Evolutionary conservation across 2,329 filamentous ascomycete genomes (phyloP), one percentile per base, ranked within the genome.

Genomic region (Phialophora chinensis): DNA sequence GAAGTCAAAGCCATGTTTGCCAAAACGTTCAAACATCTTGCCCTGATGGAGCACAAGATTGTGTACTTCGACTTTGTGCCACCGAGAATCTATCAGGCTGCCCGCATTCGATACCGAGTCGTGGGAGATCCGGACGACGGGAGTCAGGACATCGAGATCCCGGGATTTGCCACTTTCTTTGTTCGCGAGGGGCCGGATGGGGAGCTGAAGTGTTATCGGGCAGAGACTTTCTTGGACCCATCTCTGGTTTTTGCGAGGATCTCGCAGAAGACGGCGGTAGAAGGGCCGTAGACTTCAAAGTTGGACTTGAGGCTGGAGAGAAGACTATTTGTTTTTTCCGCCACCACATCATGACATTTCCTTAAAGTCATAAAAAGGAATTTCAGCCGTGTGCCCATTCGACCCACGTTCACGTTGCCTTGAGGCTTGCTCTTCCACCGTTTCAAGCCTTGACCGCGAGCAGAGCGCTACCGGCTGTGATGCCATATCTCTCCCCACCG

Each of bases 51-150:
- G 31, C 68, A 69, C 38, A 53, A 69, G 29, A 66, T 69, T 33
- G 52, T 57, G 29, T 67, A 69, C 52, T 69, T 69, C 47, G 68
- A 69, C 44, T 66, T 65, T 33, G 65, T 67, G 25, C 17, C 60
- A 14, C 65, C 65, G 17, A 61, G 58, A 29, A 67, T 69, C 29
- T 69, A 69, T 59, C 68, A 69, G 58, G 68, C 68, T 25, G 63
- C 66, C 20, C 60, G 49, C n/a, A 68, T 68, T 38, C 56, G 59
- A 17, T 70, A 70, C 44, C 56, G 66, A 12, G 66, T 70, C 44
- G 66, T 66, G 47, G 68, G 65, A 27, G 20, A 47, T 4, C 23
- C 23, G 23, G 23, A 25, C 23, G 20, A 35, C n/a, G 59, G 27
- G 2, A 54, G 29, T 23, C 50, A 62, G n/a, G 65, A 70, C 35